phyloP scores from a whole-genome alignment of 2,329 filamentous ascomycete genomes.

The Sporothrix schenckii region DNA sequence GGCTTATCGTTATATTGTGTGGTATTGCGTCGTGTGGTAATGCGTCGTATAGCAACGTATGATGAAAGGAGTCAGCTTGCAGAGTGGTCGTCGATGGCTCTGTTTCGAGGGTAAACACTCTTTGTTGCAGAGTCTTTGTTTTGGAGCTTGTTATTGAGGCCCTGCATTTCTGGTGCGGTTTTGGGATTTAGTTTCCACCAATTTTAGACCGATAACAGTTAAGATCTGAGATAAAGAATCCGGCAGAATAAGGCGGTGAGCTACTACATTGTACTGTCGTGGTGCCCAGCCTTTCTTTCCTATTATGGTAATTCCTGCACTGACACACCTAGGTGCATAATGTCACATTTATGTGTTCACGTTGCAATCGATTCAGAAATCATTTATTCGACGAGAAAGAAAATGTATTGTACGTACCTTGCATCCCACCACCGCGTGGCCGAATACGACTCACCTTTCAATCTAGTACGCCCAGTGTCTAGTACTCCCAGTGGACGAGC shows the following conservation, averaged over 20 bases:
- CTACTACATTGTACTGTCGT: neutral
- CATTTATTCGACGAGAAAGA: neutral
- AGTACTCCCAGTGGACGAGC: neutral
- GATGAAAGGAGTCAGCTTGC: neutral
- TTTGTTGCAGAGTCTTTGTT: constrained; percentile 4
- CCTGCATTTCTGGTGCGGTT: neutral
- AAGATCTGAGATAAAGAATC: constrained; percentile 24
- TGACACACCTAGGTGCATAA: neutral
- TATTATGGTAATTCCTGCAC: neutral
- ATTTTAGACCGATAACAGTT: constrained; percentile 21
- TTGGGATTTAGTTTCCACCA: neutral
- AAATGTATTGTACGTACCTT: neutral
- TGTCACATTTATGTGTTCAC: neutral
- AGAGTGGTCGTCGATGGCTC: neutral
- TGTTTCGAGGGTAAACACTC: neutral
- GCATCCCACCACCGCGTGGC: neutral
- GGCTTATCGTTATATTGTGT: neutral
- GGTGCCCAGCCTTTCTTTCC: neutral
- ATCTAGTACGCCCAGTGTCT: neutral
- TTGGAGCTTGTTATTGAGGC: constrained; percentile 1
- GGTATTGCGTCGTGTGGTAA: too few species aligned
- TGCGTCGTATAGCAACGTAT: neutral
- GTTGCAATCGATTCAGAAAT: neutral
- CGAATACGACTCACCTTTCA: neutral
- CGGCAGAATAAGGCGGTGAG: constrained; percentile 19